Conservation (phyloP, 2,329 filamentous ascomycete genomes). For the Aspergillus sp. region DNA sequence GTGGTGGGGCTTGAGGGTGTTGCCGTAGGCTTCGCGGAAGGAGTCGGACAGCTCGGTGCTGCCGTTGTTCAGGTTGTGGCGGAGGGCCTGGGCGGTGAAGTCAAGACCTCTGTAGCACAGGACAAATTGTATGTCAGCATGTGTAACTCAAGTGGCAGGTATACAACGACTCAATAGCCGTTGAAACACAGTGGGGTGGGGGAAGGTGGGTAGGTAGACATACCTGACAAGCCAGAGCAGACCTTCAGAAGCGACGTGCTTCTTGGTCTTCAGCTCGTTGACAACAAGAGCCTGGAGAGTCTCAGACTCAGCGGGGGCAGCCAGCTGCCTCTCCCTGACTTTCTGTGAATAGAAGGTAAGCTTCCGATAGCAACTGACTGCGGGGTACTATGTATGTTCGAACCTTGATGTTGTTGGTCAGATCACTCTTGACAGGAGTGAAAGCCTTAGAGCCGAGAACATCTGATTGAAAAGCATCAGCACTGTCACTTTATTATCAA, state of each 20-base stretch:
- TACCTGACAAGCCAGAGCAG: conserved; percentile 89
- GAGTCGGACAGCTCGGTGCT: conserved; percentile 77
- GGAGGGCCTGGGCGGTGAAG: conserved; percentile 85
- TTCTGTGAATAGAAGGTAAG: conserved; percentile 60
- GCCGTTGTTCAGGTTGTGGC: conserved; percentile 69
- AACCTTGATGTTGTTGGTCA: conserved; percentile 89
- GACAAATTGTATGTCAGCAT: conserved; percentile 3
- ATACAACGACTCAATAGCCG: not conserved
- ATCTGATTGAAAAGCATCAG: conserved; percentile 46
- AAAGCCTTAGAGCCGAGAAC: conserved; percentile 72
- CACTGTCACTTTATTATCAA: not conserved
- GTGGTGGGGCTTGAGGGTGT: conserved; percentile 90
- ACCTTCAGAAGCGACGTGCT: conserved; percentile 85
- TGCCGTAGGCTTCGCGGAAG: conserved; percentile 81
- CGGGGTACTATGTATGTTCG: conserved; percentile 21
- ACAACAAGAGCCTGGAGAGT: conserved; percentile 81
- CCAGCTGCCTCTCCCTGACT: conserved; percentile 79
- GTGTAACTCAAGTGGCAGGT: not conserved
- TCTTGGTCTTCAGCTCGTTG: conserved; percentile 87
- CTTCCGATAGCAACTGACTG: not conserved
- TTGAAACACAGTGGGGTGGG: not conserved
- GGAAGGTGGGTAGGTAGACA: conserved; percentile 22
- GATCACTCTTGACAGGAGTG: conserved; percentile 85
- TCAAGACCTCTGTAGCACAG: conserved; percentile 71
- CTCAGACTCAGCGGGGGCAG: conserved; percentile 74